Conservation (phyloP, 805 yeast species). For the Monosporozyma aquatica region DNA sequence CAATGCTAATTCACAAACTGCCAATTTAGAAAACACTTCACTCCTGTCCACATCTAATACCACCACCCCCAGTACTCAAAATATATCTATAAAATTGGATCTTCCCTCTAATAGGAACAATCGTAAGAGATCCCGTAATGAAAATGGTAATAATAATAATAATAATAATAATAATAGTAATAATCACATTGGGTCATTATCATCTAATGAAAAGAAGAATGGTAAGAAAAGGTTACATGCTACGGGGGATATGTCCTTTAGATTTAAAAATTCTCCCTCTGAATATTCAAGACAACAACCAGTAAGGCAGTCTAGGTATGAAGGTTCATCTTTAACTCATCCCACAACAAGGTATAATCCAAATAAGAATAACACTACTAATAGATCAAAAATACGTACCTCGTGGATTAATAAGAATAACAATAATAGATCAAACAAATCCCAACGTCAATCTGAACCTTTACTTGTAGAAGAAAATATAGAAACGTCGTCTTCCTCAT, state of each 20-base stretch:
- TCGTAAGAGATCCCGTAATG: neutral
- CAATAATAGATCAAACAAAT: no score
- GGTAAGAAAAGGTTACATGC: slow-evolving; percentile 3
- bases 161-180: slow-evolving; percentile 1
- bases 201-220: no score
- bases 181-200: no score
- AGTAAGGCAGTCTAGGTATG: slow-evolving; percentile 4
- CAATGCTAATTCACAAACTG: neutral
- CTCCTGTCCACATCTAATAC: slow-evolving; percentile 2
- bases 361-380: neutral
- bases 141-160: neutral
- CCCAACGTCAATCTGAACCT: no score
- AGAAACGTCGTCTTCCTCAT: no score
- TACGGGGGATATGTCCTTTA: neutral
- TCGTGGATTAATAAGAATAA: slow-evolving; percentile 1
- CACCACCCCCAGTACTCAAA: no score
- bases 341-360: neutral
- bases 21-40: slow-evolving; percentile 1
- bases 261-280: neutral
- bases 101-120: neutral
- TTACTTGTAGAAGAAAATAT: neutral
- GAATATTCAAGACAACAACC: neutral
- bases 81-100: no score
- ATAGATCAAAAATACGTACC: slow-evolving; percentile 1
- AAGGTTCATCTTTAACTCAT: slow-evolving; percentile 1